Evolutionary conservation across 2,329 filamentous ascomycete species (phyloP).

Genomic region (Dactylella cylindrospora): DNA sequence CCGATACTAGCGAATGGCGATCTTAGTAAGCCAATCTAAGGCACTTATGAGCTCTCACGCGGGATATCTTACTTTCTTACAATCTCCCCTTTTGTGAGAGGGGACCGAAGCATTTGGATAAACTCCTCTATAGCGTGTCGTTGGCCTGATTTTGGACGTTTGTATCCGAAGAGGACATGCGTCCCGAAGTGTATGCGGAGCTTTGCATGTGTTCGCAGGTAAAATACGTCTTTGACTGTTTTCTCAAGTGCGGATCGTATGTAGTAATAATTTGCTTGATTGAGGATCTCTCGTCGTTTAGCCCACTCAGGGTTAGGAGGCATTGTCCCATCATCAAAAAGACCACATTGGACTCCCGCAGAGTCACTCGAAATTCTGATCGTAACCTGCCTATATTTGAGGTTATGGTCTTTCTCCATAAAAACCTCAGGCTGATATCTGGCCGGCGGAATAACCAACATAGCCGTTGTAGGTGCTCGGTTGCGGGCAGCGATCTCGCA

Average conservation of each 20-base stretch:
- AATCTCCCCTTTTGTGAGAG: conserved; percentile 44
- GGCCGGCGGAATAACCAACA: conserved; percentile 44
- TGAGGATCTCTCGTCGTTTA: conserved; percentile 19
- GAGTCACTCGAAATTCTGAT: conserved; percentile 34
- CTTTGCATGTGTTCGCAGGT: conserved; percentile 45
- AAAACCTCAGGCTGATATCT: conserved; percentile 14
- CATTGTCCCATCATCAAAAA: conserved; percentile 32
- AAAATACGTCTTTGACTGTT: conserved; percentile 46
- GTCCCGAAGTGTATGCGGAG: conserved; percentile 48
- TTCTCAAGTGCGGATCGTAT: conserved; percentile 43
- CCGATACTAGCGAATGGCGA: conserved; percentile 21
- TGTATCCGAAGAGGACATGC: conserved; percentile 47
- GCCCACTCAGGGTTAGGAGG: conserved; percentile 38
- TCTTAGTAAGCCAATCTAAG: neutral
- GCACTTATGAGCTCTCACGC: neutral
- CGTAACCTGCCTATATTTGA: conserved; percentile 43
- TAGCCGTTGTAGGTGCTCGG: conserved; percentile 36
- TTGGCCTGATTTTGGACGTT: conserved; percentile 10
- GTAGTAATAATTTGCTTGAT: conserved; percentile 45
- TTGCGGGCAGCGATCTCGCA: conserved; percentile 47
- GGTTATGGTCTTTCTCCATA: conserved; percentile 40
- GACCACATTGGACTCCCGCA: conserved; percentile 34
- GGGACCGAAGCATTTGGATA: conserved; percentile 36
- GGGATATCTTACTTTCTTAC: conserved; percentile 45
- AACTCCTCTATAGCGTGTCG: conserved; percentile 45